A percentile compares a stretch with the other conserved stretches of the same genome.
These are phyloP conservation scores for Lentinula sp. DNA, from an alignment of 768 basidiomycete species.

Conservation along the genomic window DNA sequence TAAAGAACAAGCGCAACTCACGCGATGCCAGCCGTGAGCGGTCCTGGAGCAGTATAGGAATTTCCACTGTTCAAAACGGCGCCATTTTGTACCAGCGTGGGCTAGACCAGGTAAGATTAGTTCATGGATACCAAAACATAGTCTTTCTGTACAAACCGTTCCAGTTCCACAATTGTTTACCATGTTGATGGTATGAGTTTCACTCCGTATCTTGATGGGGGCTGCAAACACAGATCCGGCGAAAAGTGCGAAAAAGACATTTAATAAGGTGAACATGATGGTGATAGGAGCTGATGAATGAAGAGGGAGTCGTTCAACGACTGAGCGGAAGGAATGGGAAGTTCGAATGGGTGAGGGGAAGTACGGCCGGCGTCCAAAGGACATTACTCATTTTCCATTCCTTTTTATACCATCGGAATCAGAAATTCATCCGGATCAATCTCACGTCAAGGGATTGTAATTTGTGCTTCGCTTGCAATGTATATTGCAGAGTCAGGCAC, in stretches of 20 bases:
- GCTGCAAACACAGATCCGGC: neutral
- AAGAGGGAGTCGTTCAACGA: neutral
- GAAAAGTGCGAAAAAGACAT: neutral
- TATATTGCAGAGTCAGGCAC: no score
- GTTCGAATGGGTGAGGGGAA: neutral
- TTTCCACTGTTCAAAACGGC: constrained; percentile 24
- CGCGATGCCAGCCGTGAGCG: constrained; percentile 29
- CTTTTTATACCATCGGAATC: neutral
- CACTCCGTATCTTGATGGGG: neutral
- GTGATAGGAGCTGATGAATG: neutral
- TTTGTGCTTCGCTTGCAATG: no score
- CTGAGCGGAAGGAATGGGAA: neutral
- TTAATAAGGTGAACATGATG: neutral
- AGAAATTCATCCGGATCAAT: neutral
- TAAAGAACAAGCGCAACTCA: constrained; percentile 11
- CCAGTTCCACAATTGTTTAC: constrained; percentile 29
- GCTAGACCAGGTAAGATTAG: constrained; percentile 10
- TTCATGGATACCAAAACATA: neutral
- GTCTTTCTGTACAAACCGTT: constrained; percentile 19
- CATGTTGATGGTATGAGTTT: neutral
- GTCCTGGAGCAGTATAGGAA: constrained; percentile 19
- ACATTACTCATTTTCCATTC: neutral
- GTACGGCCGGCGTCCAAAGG: neutral
- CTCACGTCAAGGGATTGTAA: no score
- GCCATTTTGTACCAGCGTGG: constrained; percentile 22